Conservation (phyloP, 2,329 filamentous ascomycete species). For the Apiospora marii region DNA sequence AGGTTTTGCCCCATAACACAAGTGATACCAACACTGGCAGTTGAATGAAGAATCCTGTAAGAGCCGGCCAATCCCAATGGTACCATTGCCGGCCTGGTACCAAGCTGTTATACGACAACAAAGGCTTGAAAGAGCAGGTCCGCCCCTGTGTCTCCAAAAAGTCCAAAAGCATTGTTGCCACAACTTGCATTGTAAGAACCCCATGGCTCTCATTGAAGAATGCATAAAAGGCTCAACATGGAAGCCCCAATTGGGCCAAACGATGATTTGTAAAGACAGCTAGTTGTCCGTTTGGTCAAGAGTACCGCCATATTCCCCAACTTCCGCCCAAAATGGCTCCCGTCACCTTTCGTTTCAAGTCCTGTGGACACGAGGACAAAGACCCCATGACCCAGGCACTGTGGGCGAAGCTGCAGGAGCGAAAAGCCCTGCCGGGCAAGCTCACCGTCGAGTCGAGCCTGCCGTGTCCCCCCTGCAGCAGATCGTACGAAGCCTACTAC, state of each 20-base stretch:
- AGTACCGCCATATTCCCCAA: background rate
- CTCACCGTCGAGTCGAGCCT: background rate
- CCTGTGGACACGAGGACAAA: background rate
- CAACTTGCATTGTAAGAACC: background rate
- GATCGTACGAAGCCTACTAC: background rate
- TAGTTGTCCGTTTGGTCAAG: background rate
- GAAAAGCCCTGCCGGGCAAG: background rate
- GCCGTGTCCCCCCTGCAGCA: background rate
- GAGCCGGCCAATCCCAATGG: background rate
- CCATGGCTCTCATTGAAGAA: background rate
- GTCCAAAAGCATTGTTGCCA: background rate
- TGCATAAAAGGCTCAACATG: background rate
- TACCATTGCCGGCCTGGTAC: background rate
- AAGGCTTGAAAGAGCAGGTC: background rate
- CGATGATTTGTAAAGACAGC: background rate
- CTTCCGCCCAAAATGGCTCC: background rate
- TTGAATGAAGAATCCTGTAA: too few species aligned
- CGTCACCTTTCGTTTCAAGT: background rate
- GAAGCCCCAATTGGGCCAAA: background rate
- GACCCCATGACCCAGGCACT: background rate
- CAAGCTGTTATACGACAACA: background rate
- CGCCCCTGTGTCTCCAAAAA: too few species aligned
- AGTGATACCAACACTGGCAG: too few species aligned
- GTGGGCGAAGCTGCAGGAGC: background rate
- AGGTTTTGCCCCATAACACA: too few species aligned